Evolutionary conservation across 345 rosid species (phyloP).

Genomic region (Salix viminalis): DNA sequence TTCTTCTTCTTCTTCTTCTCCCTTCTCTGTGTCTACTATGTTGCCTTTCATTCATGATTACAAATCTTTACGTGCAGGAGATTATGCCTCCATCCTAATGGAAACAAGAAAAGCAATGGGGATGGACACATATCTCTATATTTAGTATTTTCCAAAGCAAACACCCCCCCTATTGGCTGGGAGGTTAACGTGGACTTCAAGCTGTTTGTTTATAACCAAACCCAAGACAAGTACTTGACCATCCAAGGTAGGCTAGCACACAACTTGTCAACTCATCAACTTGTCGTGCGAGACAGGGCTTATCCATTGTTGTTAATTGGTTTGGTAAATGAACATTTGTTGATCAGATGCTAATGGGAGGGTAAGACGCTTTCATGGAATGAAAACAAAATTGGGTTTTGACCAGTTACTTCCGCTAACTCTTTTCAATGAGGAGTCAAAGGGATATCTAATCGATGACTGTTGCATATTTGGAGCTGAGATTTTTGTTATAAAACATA

Average conservation of each 20-base stretch:
- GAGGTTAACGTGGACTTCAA: conserved; percentile 4
- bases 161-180: not conserved
- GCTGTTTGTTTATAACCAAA: conserved; percentile 11
- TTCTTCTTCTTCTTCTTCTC: too few relatives aligned
- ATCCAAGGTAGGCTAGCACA: conserved; percentile 6
- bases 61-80: not conserved
- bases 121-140: not conserved
- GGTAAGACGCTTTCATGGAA: not conserved
- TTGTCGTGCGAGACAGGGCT: not conserved
- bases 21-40: not conserved
- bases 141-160: not conserved
- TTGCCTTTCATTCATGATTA: not conserved
- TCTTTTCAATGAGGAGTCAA: not conserved
- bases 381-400: not conserved
- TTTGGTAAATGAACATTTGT: not conserved
- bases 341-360: not conserved
- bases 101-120: not conserved
- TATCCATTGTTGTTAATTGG: not conserved
- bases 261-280: too few relatives aligned
- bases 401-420: not conserved
- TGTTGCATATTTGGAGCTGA: conserved; percentile 17
- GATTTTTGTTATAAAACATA: not conserved
- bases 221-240: not conserved
- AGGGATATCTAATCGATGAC: conserved; percentile 9
- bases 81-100: conserved; percentile 5